Evolutionary conservation across 2,329 filamentous ascomycete genomes (phyloP), one percentile per base, ranked within the genome.

Genomic region (Akanthomyces dipterigenus): DNA sequence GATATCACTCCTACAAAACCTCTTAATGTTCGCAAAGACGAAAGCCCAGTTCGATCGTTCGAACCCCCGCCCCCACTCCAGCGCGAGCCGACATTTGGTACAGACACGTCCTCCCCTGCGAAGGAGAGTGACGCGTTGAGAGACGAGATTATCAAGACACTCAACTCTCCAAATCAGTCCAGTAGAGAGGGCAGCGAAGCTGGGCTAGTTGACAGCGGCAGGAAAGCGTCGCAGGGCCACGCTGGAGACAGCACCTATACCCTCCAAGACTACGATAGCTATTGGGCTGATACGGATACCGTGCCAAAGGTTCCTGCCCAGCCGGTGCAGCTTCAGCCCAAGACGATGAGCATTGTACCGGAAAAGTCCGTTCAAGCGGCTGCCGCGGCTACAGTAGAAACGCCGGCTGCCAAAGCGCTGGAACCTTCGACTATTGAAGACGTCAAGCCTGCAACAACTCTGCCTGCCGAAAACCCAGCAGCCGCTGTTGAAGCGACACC

Each of bases 71-170:
- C 70, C 22, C 68, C 70, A 7, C 66, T 81, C 26, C 72, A 77
- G 58, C 75, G 79, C 3, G 73, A 76, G 28, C 70, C 74, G 7
- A 80, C 78, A 0, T 71, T 79, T 53, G 83, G 80, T 67, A 82
- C 80, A 0, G 69, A 75, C 11, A 78, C 79, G 11, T 78, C 79
- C 8, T 80, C 81, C 0, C 80, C 84, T 34, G 78, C 87, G 62
- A 84, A 87, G 65, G 88, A 91, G 67, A 91, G 83, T 67, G 89
- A 93, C 65, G 79, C 83, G 61, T 71, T 93, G 51, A 81, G 86
- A 31, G 87, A 90, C 63, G 90, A 93, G 67, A 93, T 93, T 60
- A 85, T 91, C 58, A 85, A 83, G 62, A 89, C 85, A 46, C 76
- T 93, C 2, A 86, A 80, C 60, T 81, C 86, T 40, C 56, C 46